A percentile compares a stretch with the other conserved stretches of the same genome.
These are phyloP conservation scores for Saitozyma podzolica DNA, from an alignment of 768 basidiomycete genomes.

Conservation along the genomic window DNA sequence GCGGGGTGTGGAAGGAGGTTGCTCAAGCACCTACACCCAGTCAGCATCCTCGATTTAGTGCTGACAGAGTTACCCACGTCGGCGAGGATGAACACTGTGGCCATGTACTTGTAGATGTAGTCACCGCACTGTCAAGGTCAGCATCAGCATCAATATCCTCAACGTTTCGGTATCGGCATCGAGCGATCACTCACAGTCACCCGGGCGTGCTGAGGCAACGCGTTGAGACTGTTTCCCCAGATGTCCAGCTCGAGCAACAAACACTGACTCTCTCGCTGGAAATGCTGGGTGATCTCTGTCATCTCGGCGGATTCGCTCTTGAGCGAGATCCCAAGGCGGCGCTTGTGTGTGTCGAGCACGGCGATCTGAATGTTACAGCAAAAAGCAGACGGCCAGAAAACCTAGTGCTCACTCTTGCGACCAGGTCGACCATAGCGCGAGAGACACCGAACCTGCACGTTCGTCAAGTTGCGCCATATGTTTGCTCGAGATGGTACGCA, in stretches of 20 bases:
- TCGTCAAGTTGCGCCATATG: no score
- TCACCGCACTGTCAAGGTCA: conserved; percentile 17
- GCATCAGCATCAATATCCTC: background rate
- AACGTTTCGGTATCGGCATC: background rate
- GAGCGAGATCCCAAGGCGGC: conserved; percentile 24
- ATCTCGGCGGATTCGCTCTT: conserved; percentile 21
- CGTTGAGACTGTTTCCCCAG: conserved; percentile 33
- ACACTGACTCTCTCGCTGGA: conserved; percentile 25
- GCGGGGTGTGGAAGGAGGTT: conserved; percentile 23
- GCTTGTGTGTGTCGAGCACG: conserved; percentile 31
- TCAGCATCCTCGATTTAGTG: background rate
- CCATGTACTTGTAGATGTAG: conserved; percentile 40
- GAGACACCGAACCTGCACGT: conserved; percentile 24
- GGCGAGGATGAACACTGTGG: conserved; percentile 23
- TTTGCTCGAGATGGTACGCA: background rate
- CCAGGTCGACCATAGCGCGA: conserved; percentile 32
- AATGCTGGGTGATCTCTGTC: conserved; percentile 25
- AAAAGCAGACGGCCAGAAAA: background rate
- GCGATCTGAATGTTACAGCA: conserved; percentile 16
- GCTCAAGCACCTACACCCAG: conserved; percentile 25
- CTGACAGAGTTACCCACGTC: conserved; percentile 18
- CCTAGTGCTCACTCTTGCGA: conserved; percentile 24
- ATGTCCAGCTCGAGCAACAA: conserved; percentile 39
- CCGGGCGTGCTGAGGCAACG: conserved; percentile 26
- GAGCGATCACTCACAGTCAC: conserved; percentile 24